Evolutionary conservation across 139 green algal genomes (phyloP).

Genomic region (Ettlia oleoabundans): DNA sequence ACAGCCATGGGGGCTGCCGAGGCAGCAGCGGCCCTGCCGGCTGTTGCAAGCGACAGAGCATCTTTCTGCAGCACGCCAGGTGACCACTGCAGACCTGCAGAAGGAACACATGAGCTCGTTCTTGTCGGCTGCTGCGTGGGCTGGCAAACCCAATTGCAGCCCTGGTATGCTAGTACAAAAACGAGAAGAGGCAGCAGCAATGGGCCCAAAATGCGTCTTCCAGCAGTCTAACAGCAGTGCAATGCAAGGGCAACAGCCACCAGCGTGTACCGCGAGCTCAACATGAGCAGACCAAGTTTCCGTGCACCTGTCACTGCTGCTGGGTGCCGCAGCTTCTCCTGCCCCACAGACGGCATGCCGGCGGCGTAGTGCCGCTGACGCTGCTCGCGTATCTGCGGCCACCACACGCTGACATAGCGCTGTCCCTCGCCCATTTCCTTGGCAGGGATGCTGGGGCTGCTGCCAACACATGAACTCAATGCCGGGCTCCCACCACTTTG

Average conservation of each 20-base stretch:
- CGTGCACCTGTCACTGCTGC: slow-evolving; percentile 9
- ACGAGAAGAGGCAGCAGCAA: neutral
- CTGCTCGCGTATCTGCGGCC: slow-evolving; percentile 26
- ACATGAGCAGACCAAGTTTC: too few species aligned
- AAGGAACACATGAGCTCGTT: neutral
- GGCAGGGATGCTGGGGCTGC: too few species aligned
- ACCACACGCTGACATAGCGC: slow-evolving; percentile 36
- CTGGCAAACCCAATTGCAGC: too few species aligned
- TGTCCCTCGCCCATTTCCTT: too few species aligned
- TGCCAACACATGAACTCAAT: too few species aligned
- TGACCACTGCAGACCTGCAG: slow-evolving; percentile 36
- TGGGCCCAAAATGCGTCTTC: too few species aligned
- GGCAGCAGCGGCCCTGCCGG: neutral
- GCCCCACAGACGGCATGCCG: slow-evolving; percentile 9
- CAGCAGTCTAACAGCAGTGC: too few species aligned
- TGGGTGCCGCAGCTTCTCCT: slow-evolving; percentile 41
- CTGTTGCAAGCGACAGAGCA: neutral
- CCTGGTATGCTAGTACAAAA: too few species aligned
- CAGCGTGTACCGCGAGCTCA: too few species aligned
- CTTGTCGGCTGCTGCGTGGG: too few species aligned
- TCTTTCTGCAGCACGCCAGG: slow-evolving; percentile 45
- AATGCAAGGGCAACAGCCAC: too few species aligned
- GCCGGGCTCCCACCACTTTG: too few species aligned
- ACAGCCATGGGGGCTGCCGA: neutral
- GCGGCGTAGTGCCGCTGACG: slow-evolving; percentile 13